Conservation (phyloP, 495 filamentous ascomycete species). For the Extremus antarcticus region DNA sequence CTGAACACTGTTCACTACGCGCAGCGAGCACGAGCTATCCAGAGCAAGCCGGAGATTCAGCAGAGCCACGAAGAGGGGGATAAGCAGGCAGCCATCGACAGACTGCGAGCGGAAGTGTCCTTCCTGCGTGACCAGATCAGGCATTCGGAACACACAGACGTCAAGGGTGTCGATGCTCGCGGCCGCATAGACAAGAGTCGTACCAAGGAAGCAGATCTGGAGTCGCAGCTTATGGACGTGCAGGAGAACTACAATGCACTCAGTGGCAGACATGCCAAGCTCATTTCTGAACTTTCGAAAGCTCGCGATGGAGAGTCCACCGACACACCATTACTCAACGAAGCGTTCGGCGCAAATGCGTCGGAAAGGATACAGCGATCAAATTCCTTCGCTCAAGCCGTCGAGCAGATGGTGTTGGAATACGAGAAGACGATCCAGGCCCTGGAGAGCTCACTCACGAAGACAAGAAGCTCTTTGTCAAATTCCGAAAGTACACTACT, state of each 20-base stretch:
- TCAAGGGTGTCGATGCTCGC: background rate
- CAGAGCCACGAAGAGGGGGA: constrained; percentile 82
- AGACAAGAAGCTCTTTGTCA: constrained; percentile 73
- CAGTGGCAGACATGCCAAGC: constrained; percentile 80
- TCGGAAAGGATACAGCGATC: constrained; percentile 85
- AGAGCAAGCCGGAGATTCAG: constrained; percentile 94
- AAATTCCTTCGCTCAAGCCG: constrained; percentile 85
- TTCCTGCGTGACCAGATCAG: constrained; percentile 93
- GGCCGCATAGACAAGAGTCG: constrained; percentile 60
- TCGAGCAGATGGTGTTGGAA: constrained; percentile 90
- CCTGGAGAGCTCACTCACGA: constrained; percentile 84
- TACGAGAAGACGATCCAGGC: constrained; percentile 98
- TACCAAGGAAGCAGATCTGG: constrained; percentile 78
- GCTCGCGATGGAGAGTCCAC: constrained; percentile 55
- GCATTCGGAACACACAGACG: constrained; percentile 47
- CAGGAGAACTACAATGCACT: constrained; percentile 93
- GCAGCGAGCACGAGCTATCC: constrained; percentile 88
- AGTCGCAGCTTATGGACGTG: constrained; percentile 84
- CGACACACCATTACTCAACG: constrained; percentile 41
- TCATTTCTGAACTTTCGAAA: constrained; percentile 88
- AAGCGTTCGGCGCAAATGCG: constrained; percentile 62
- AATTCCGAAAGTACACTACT: constrained; percentile 72
- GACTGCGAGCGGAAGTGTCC: constrained; percentile 83
- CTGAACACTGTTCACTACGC: constrained; percentile 97
- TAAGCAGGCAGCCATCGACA: constrained; percentile 88